Base-by-base conservation (phyloP, 805 yeast genomes). In the Yarrowia deformans region DNA sequence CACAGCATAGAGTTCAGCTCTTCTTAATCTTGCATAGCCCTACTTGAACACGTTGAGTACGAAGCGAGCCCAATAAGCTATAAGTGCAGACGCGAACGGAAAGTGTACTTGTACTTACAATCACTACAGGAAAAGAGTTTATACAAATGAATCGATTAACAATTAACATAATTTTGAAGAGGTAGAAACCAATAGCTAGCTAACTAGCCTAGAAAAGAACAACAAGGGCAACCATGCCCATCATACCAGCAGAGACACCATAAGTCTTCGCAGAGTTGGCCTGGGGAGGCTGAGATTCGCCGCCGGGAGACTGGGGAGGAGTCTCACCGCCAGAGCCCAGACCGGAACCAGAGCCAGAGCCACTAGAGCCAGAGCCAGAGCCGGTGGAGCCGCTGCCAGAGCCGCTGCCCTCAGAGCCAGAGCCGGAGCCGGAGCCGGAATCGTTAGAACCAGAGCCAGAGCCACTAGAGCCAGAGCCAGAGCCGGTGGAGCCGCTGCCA, bases 231-330 rank as follows among this genome's bases (percentile, higher is more conserved):
- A 63, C 46, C 68, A 63, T 39, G 23, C 48, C 48, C 56, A 63
- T 48, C 55, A 63, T 48, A 23, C 48, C 55, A 39, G 45, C 56
- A 16, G 68, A 63, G 29, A 63, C 56, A 23, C 56, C 55, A 16
- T 37, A 49, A 18, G 55, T 48, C 48, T 37, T 63, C 10, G 68
- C 70, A 42, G 70, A 69, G 67, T 50, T 58, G 45, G 70, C 70
- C 48, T 40, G 63, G 18, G 61, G 34, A 32, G 63, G 63, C 14
- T 16, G 23, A 4, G 37, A 7, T n/a, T 40, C 45, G 12, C 56
- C 56, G 7, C 68, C 37, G 39, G 63, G 64, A 16, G 37, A 49
- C 39, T 49, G 54, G 54, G 54, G 54, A 49, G 54, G 39, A 32
- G 16, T 10, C 43, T 68, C 69, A 29, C 54, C 68, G 12, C 46